These are phyloP conservation scores for Blepharisma undulans DNA, from an alignment of 169 alveolate genomes.

Conservation along the genomic window DNA sequence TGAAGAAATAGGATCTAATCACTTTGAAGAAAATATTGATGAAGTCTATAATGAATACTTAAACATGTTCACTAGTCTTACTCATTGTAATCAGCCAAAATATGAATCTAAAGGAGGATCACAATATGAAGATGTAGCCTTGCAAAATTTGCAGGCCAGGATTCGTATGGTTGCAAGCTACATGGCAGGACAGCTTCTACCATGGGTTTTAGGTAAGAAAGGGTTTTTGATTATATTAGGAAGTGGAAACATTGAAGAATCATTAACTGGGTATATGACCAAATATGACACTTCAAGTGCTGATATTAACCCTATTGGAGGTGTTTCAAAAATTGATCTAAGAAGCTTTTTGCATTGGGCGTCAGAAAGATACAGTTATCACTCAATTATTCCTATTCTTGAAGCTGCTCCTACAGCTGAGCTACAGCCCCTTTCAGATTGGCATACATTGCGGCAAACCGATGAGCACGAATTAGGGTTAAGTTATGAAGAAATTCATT, in stretches of 20 bases:
- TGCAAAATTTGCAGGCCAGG: slow-evolving; percentile 79
- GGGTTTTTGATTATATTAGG: slow-evolving; percentile 73
- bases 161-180: slow-evolving; percentile 74
- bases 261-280: slow-evolving; percentile 78
- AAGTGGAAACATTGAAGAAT: slow-evolving; percentile 74
- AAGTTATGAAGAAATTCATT: slow-evolving; percentile 79
- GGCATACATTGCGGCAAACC: slow-evolving; percentile 51
- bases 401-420: slow-evolving; percentile 87
- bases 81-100: slow-evolving; percentile 54
- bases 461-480: slow-evolving; percentile 90
- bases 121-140: slow-evolving; percentile 78
- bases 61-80: slow-evolving; percentile 21
- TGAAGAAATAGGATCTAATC: slow-evolving; percentile 72
- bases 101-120: slow-evolving; percentile 75
- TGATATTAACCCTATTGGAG: slow-evolving; percentile 82
- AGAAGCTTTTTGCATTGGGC: slow-evolving; percentile 52
- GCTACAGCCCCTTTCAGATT: slow-evolving; percentile 70
- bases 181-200: slow-evolving; percentile 65
- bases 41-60: slow-evolving; percentile 38
- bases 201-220: slow-evolving; percentile 56
- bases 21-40: slow-evolving; percentile 64
- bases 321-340: slow-evolving; percentile 70
- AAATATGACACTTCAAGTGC: slow-evolving; percentile 82
- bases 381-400: too few relatives aligned
- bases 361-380: too few relatives aligned